Conservation (phyloP, 176 grass and related monocot genomes). For the Juncus inflexus region DNA sequence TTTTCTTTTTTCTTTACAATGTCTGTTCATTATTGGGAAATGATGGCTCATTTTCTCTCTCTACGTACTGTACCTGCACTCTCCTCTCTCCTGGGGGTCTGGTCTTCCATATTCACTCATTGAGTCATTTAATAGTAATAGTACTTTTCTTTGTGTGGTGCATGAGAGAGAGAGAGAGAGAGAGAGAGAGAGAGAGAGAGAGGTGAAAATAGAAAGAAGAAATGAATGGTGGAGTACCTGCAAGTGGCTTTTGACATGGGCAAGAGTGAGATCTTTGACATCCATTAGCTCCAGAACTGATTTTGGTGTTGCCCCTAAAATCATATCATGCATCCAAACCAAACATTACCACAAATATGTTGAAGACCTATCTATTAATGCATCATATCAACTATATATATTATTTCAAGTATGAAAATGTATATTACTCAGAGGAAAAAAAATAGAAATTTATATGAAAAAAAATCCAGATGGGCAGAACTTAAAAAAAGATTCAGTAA, state of each 20-base stretch:
- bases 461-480: too few species aligned
- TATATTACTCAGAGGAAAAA: not conserved
- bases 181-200: not conserved
- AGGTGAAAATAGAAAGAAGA: constrained; percentile 2
- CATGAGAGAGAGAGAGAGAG: constrained; percentile 12
- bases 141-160: not conserved
- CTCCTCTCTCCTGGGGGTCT: constrained; percentile 11
- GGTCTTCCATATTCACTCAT: constrained; percentile 7
- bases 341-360: too few species aligned
- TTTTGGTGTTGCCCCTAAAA: constrained; percentile 42
- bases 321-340: not conserved
- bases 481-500: too few species aligned
- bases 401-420: not conserved
- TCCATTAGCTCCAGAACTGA: constrained; percentile 54
- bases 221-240: constrained; percentile 27
- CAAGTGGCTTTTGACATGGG: constrained; percentile 48
- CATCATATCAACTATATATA: not conserved
- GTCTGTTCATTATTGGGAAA: constrained; percentile 26
- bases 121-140: not conserved
- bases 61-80: constrained; percentile 8
- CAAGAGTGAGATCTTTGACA: constrained; percentile 57
- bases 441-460: too few species aligned
- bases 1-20: too few species aligned
- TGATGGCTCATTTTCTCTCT: constrained; percentile 30
- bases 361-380: too few species aligned